phyloP scores from a whole-genome alignment of 1,139 yeast species.

The Pneumocystis oryctolagi region DNA sequence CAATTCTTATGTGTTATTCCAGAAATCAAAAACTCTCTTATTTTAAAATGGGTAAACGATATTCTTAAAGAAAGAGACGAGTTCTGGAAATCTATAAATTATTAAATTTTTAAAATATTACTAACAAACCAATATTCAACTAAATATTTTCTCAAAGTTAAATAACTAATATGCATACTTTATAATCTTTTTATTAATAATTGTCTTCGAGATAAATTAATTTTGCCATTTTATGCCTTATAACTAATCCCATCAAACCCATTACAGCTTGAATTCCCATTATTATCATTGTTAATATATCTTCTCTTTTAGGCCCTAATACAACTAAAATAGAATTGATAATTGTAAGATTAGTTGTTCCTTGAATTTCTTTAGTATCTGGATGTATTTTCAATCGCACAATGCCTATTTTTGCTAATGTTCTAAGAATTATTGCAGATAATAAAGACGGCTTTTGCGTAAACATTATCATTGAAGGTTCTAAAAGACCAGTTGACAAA shows the following conservation, averaged over 20 bases:
- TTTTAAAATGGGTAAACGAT: conserved; percentile 55
- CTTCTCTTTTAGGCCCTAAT: conserved; percentile 85
- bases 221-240: conserved; percentile 76
- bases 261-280: conserved; percentile 45
- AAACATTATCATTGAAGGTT: conserved; percentile 51
- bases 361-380: conserved; percentile 25
- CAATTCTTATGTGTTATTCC: conserved; percentile 50
- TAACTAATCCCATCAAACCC: conserved; percentile 52
- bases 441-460: conserved; percentile 16
- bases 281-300: conserved; percentile 45
- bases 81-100: conserved; percentile 24
- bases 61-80: conserved; percentile 42
- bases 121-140: neutral
- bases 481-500: conserved; percentile 49
- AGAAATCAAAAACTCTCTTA: conserved; percentile 57
- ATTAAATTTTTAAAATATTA: neutral
- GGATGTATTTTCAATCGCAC: conserved; percentile 33
- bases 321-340: conserved; percentile 70
- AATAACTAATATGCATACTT: neutral
- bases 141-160: neutral
- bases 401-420: conserved; percentile 34
- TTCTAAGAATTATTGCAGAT: conserved; percentile 13
- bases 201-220: conserved; percentile 84
- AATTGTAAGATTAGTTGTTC: conserved; percentile 70
- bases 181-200: conserved; percentile 20